Conservation (phyloP, 73 alveolate genomes). For the Tetrahymena borealis region DNA sequence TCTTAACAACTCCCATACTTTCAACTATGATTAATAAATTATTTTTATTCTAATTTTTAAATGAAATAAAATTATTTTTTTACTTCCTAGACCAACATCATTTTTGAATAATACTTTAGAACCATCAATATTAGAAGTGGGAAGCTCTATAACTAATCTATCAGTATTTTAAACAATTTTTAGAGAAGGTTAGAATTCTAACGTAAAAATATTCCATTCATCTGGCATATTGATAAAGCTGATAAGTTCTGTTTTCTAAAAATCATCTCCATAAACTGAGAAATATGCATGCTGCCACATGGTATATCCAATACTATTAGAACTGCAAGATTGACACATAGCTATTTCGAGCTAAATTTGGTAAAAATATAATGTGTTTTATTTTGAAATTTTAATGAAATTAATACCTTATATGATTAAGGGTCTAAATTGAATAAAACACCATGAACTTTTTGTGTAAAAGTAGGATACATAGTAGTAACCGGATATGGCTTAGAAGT, state of each 20-base stretch:
- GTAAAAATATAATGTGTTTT: not conserved
- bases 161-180: not conserved
- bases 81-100: not conserved
- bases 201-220: not conserved
- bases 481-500: not conserved
- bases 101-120: not conserved
- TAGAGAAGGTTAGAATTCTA: not conserved
- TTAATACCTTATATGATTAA: too few species aligned
- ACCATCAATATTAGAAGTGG: not conserved
- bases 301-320: not conserved
- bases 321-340: not conserved
- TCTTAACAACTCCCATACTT: too few species aligned
- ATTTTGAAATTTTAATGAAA: too few species aligned
- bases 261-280: not conserved
- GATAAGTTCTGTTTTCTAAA: not conserved
- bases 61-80: not conserved
- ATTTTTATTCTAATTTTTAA: not conserved
- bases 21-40: not conserved
- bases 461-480: too few species aligned
- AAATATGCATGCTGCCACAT: not conserved
- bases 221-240: not conserved
- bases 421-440: too few species aligned
- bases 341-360: not conserved
- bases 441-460: not conserved
- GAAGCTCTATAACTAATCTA: not conserved